Conservation (phyloP, 805 yeast species). For the Kazachstania bromeliacearum region DNA sequence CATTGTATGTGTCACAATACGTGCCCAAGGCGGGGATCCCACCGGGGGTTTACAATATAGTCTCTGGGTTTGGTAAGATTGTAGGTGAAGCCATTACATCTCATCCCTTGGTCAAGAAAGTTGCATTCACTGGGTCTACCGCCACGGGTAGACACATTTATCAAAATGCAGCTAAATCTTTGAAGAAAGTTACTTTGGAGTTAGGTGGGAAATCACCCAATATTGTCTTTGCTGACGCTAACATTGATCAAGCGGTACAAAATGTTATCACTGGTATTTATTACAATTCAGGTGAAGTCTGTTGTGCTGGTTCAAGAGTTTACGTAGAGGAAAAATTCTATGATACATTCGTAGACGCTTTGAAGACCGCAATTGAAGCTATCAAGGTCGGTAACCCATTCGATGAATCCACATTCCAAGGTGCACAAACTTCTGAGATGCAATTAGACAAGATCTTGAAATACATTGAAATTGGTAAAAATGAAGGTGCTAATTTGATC, state of each 20-base stretch:
- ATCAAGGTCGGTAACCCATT: conserved; percentile 74
- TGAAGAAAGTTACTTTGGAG: conserved; percentile 76
- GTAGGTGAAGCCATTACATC: conserved; percentile 63
- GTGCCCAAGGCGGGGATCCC: conserved; percentile 73
- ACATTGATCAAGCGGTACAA: conserved; percentile 53
- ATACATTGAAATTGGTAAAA: conserved; percentile 54
- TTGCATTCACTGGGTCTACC: conserved; percentile 86
- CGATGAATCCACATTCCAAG: conserved; percentile 58
- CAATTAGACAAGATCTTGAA: conserved; percentile 57
- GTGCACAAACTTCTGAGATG: conserved; percentile 62
- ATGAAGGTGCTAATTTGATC: conserved; percentile 60
- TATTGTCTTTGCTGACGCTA: conserved; percentile 70
- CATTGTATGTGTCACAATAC: conserved; percentile 55
- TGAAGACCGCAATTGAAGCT: conserved; percentile 38
- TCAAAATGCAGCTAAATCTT: conserved; percentile 34
- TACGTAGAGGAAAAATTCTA: conserved; percentile 68
- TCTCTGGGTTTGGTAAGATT: conserved; percentile 70
- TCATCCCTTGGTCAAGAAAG: conserved; percentile 62
- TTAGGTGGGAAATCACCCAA: conserved; percentile 88
- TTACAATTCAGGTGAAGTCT: conserved; percentile 86
- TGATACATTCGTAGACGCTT: conserved; percentile 52
- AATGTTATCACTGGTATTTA: conserved; percentile 66
- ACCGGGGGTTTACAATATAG: conserved; percentile 67
- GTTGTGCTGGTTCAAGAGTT: conserved; percentile 86
- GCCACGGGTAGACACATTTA: conserved; percentile 39